phyloP scores from a whole-genome alignment of 23 red algal species.

The Pyropia yezoensis region DNA sequence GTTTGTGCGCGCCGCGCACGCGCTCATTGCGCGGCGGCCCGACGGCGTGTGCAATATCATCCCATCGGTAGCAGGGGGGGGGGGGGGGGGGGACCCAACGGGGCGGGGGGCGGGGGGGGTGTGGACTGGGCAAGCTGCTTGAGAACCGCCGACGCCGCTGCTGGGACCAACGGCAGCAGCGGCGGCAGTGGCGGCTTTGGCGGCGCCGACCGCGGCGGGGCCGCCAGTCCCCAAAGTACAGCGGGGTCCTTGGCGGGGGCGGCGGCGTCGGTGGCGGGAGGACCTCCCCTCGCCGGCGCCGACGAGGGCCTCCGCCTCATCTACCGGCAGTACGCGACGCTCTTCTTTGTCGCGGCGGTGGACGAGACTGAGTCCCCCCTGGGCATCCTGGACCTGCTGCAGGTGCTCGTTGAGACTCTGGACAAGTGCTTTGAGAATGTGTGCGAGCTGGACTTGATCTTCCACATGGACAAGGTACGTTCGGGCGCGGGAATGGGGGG shows the following conservation, averaged over 20 bases:
- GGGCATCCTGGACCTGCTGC: slow-evolving; percentile 92
- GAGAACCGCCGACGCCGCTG: neutral
- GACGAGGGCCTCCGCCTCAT: slow-evolving; percentile 61
- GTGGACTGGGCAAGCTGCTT: neutral
- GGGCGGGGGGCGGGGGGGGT: neutral
- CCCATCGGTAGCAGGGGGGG: neutral
- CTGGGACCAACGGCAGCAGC: neutral
- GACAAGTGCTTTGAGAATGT: slow-evolving; percentile 97
- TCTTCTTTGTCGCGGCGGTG: slow-evolving; percentile 85
- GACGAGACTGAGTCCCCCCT: slow-evolving; percentile 80
- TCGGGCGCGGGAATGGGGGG: no score
- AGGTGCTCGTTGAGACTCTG: slow-evolving; percentile 96
- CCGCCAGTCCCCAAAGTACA: no score
- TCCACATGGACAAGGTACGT: slow-evolving; percentile 78
- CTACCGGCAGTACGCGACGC: slow-evolving; percentile 89
- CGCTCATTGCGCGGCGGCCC: slow-evolving; percentile 29
- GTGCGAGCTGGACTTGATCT: slow-evolving; percentile 93
- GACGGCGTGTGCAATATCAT: slow-evolving; percentile 41
- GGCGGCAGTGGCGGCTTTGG: neutral
- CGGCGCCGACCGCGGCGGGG: neutral
- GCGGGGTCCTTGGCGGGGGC: neutral
- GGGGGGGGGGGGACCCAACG: neutral
- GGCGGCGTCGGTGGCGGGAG: neutral
- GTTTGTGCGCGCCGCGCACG: slow-evolving; percentile 40
- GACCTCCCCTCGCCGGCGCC: slow-evolving; percentile 8